Evolutionary conservation across 495 filamentous ascomycete species (phyloP), one percentile per base, ranked within the genome.

Genomic region (Podospora bellae-mahoneyi): DNA sequence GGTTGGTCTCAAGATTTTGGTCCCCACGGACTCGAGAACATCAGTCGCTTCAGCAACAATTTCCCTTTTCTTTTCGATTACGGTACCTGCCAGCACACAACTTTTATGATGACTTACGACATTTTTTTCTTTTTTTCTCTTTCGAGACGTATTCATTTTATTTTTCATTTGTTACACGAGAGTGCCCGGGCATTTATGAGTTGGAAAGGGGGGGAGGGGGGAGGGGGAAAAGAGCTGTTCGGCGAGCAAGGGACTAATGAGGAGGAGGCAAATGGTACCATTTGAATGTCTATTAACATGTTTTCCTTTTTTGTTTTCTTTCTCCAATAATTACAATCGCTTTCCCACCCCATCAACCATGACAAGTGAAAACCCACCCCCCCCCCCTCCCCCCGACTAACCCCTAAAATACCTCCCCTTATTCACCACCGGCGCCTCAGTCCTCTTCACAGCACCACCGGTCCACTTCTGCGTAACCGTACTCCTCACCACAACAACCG

Each of bases 391-490:
- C 39, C 39, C 39, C 13, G 5, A 10, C 2, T 13, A 48, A 48
- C 13, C 39, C 39, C 39, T 48, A 48, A 13, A 48, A 48, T 48
- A 48, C 15, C 39, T 48, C 19, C 65, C 62, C 57, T 55, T 23
- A 23, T 23, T 66, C 13, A 48, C 7, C 66, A 20, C 65, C 2
- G 27, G 39, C 10, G 32, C 60, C 20, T 3, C 55, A 19, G 66
- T 67, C 28, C 61, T 55, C 59, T 54, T 69, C 57, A 20, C 44
- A 19, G 15, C 57, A 34, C n/a, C 67, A 2, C 13, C 18, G 32
- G 69, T 61, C 19, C n/a, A 69, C 60, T 69, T 69, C 53, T 66
- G 66, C 7, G 75, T 77, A 19, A 39, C 61, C 32, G 70, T 73
- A 16, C 65, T 65, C 56, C 32, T 59, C 58, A 60, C 62, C 1